Evolutionary conservation across 345 rosid species (phyloP).

Genomic region (Populus nigra): DNA sequence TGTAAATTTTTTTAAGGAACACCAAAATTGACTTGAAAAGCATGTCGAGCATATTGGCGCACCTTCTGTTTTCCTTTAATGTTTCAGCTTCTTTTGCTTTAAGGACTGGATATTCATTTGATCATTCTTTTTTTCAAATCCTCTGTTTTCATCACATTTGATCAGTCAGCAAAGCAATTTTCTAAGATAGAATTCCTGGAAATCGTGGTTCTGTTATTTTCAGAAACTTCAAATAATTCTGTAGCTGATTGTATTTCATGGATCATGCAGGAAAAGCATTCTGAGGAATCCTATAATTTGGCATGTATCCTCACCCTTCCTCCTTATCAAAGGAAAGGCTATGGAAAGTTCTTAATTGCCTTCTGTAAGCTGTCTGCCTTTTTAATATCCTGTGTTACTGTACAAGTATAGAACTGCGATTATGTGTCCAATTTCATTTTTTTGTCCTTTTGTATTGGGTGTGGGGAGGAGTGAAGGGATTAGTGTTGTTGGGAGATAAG

Average conservation of each 20-base stretch:
- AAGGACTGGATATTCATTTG: not conserved
- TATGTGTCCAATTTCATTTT: not conserved
- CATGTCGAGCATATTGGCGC: not conserved
- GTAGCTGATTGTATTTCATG: not conserved
- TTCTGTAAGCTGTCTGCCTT: conserved; percentile 64
- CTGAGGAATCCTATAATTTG: conserved; percentile 94
- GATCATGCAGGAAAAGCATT: conserved; percentile 81
- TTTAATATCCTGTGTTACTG: not conserved
- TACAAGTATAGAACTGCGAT: not conserved
- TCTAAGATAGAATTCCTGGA: not conserved
- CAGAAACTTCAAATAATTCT: not conserved
- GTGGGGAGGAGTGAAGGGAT: not conserved
- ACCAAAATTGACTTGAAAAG: not conserved
- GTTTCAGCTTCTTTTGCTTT: not conserved
- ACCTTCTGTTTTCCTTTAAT: not conserved
- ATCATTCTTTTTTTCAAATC: not conserved
- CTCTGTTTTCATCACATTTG: not conserved
- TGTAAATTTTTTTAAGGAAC: not conserved
- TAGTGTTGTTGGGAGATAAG: not conserved
- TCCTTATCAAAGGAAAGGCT: conserved; percentile 98
- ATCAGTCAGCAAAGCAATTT: not conserved
- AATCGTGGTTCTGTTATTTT: not conserved
- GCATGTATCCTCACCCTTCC: conserved; percentile 98
- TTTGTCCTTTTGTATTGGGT: not conserved
- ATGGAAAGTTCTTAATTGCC: conserved; percentile 91